These are phyloP conservation scores for Castanea crenata DNA, from an alignment of 306 rosid species.

Conservation along the genomic window DNA sequence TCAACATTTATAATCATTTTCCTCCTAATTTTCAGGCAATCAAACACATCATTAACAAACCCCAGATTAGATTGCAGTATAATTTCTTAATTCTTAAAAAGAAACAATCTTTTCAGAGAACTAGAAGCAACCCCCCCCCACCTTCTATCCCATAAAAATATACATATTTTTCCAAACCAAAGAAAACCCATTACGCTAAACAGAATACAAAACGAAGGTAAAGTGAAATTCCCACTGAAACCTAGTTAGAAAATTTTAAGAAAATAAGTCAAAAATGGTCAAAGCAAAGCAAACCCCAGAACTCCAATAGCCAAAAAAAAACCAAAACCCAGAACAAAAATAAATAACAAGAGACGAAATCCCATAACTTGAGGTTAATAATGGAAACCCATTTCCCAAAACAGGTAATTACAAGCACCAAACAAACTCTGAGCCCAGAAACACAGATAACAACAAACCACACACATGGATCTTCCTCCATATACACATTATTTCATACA, in stretches of 20 bases:
- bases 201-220: background rate
- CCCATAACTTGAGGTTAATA: conserved; percentile 9
- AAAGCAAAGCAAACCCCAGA: conserved; percentile 36
- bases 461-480: background rate
- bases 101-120: background rate
- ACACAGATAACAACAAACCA: conserved; percentile 14
- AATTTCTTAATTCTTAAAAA: background rate
- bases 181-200: background rate
- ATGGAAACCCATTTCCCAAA: conserved; percentile 26
- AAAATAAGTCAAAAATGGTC: background rate
- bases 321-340: background rate
- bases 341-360: conserved; percentile 2
- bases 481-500: conserved; percentile 1
- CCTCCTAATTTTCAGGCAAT: conserved; percentile 2
- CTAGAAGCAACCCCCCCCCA: background rate
- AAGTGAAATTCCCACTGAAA: background rate
- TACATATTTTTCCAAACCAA: background rate
- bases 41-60: background rate
- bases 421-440: background rate
- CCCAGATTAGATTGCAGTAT: background rate
- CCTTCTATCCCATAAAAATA: conserved; percentile 17
- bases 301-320: background rate
- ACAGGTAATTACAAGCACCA: conserved; percentile 16
- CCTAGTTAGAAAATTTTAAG: background rate
- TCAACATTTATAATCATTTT: background rate